Percentiles rank a stretch among this genome's conserved stretches.
These are phyloP conservation scores for Bothriochloa decipiens DNA, from an alignment of 176 grass and related monocot species.

Conservation along the genomic window DNA sequence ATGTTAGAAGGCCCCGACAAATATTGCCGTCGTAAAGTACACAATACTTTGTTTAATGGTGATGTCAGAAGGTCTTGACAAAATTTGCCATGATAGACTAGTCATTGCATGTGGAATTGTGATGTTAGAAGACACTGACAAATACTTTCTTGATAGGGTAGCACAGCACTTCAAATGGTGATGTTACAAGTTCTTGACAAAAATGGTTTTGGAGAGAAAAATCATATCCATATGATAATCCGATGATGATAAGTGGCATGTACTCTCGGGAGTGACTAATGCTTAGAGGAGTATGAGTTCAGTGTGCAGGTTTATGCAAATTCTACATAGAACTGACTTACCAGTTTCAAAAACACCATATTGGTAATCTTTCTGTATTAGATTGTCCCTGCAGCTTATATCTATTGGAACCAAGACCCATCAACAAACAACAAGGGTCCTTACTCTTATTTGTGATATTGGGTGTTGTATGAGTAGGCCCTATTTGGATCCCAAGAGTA, in stretches of 20 bases:
- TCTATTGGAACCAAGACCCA: not conserved
- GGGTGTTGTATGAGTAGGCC: not conserved
- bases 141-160: not conserved
- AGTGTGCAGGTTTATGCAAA: not conserved
- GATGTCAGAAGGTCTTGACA: conserved; percentile 24
- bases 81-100: conserved; percentile 13
- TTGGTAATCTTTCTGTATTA: not conserved
- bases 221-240: not conserved
- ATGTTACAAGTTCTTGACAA: conserved; percentile 19
- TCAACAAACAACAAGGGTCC: not conserved
- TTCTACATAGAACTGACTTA: conserved; percentile 10
- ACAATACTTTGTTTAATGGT: not conserved
- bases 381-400: not conserved
- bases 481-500: not conserved
- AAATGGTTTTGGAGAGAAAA: not conserved
- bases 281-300: conserved; percentile 11
- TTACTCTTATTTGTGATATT: conserved; percentile 16
- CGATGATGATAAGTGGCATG: not conserved
- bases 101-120: not conserved
- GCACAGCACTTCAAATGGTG: not conserved
- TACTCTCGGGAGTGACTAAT: conserved; percentile 10
- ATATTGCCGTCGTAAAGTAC: not conserved
- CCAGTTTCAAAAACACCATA: not conserved
- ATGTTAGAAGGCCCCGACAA: not conserved
- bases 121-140: not conserved